Evolutionary conservation across 768 basidiomycete genomes (phyloP), one percentile per base, ranked within the genome.

Genomic region (Lepiota brunneoincarnata): DNA sequence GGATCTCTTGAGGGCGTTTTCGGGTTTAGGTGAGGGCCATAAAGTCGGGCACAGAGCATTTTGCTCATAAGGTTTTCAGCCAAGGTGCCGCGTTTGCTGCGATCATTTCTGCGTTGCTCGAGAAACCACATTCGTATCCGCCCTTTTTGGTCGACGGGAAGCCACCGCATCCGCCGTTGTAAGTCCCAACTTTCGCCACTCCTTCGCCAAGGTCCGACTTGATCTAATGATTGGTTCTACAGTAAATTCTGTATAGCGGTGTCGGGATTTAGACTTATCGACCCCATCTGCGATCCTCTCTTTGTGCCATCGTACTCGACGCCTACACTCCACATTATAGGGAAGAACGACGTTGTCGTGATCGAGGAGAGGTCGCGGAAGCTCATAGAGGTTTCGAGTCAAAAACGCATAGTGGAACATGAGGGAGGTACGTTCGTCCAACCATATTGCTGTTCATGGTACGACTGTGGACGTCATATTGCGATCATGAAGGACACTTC

Each of bases 71-170:
- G 23, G 11, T 14, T 23, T 34, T 7, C 28, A 87, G 86, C 56
- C 89, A 91, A 68, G 89, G 89, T 17, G 89, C 87, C 10, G 80
- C 79, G 6, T 75, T 89, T 70, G 90, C 86, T 39, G 85, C 80
- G 6, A 62, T 89, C 18, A 68, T 91, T 20, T 67, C 84, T 20
- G 85, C 86, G 20, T 65, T 90, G 64, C 60, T 74, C 42, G 73
- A 74, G 62, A 61, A 62, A 43, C 73, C 73, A 26, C 56, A 72
- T 47, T 48, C 63, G 9, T 78, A 80, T 58, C 78, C 82, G 2
- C 68, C 77, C 21, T 87, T 88, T 63, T 65, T 89, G 34, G 67
- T 81, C n/a, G 75, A 86, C 53, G 83, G 84, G 20, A 63, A 82
- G 45, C 68, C 84, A 15, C 82, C 79, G 6, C 88, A 89, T 65